Evolutionary conservation across 75 land plant genomes (phyloP).

Genomic region (Chamaecyparis obtusa): DNA sequence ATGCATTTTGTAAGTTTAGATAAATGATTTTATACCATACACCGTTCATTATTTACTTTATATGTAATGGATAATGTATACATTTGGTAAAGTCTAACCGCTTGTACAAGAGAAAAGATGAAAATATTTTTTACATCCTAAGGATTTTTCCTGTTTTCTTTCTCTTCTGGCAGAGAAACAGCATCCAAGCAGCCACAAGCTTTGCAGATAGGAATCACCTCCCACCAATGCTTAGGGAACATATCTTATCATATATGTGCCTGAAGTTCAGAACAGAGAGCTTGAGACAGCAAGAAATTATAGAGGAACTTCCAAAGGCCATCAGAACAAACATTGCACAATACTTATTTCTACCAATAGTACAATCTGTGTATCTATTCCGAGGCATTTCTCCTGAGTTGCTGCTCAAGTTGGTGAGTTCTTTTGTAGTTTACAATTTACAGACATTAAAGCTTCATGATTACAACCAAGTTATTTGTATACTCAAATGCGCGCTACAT

Average conservation of each 20-base stretch:
- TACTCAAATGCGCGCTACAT: background rate
- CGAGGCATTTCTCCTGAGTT: constrained; percentile 58
- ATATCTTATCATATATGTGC: constrained; percentile 59
- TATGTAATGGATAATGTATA: background rate
- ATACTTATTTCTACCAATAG: constrained; percentile 53
- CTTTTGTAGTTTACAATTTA: background rate
- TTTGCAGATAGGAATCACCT: constrained; percentile 44
- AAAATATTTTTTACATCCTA: too few relatives aligned
- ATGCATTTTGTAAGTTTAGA: constrained; percentile 53
- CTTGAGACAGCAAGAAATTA: constrained; percentile 59
- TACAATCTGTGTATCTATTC: constrained; percentile 63
- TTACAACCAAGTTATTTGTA: background rate
- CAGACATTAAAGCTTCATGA: background rate
- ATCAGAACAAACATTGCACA: constrained; percentile 64
- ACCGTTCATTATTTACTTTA: background rate
- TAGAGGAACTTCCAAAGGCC: constrained; percentile 71
- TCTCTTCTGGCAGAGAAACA: constrained; percentile 38
- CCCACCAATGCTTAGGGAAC: constrained; percentile 45
- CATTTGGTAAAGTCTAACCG: background rate
- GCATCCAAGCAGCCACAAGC: constrained; percentile 48
- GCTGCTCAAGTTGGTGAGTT: constrained; percentile 52
- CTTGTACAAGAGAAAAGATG: background rate
- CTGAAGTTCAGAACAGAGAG: constrained; percentile 64
- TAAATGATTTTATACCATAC: background rate
- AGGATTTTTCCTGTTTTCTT: background rate